Conservation (phyloP, 208 protist species). For the Balamuthia mandrillaris region DNA sequence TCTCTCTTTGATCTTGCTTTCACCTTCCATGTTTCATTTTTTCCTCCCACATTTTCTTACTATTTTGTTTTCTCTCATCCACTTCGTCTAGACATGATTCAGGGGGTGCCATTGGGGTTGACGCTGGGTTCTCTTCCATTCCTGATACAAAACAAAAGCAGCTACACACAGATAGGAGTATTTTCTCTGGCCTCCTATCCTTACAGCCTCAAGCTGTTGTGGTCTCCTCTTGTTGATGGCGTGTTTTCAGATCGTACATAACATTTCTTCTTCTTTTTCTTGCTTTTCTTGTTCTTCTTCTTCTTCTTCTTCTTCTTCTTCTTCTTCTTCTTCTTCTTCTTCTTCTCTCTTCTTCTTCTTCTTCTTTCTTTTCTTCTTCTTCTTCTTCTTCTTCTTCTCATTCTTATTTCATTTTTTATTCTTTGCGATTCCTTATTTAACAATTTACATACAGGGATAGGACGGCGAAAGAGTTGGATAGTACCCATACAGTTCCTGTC, state of each 20-base stretch:
- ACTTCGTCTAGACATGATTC: background rate
- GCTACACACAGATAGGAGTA: constrained; percentile 50
- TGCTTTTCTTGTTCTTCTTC: no score
- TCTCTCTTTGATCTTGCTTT: background rate
- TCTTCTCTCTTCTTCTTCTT: background rate
- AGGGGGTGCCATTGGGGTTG: constrained; percentile 61
- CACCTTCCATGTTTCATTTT: background rate
- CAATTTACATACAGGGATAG: background rate
- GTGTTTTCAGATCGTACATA: no score
- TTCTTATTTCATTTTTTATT: background rate
- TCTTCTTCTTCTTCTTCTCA: background rate
- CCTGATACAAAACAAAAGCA: constrained; percentile 40
- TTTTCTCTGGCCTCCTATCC: constrained; percentile 58
- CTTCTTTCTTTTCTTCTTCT: background rate
- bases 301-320: no score
- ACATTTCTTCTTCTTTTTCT: no score
- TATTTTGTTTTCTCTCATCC: background rate
- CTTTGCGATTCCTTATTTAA: constrained; percentile 11
- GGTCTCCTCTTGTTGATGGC: constrained; percentile 63
- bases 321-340: constrained; percentile 49
- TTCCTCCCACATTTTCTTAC: background rate
- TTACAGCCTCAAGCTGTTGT: constrained; percentile 68
- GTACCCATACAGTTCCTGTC: constrained; percentile 38
- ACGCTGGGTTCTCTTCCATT: constrained; percentile 42
- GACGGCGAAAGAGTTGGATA: constrained; percentile 59